Evolutionary conservation across 73 alveolate genomes (phyloP), one percentile per base, ranked within the genome.

Genomic region (Paramecium sexaurelia): DNA sequence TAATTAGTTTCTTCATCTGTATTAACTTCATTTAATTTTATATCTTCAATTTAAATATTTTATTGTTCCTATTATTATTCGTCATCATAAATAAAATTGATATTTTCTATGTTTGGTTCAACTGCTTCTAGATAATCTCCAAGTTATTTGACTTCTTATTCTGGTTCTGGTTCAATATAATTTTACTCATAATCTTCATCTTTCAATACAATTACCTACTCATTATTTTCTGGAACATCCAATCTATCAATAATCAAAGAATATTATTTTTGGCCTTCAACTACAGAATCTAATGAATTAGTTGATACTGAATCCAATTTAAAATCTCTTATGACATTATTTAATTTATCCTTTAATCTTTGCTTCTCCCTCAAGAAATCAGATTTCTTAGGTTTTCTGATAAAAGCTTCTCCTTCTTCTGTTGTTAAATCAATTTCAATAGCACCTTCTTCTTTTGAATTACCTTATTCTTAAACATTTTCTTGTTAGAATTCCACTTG

Each of bases 151-250:
- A 61, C 43, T 29, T 61, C 43, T 61, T 26, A 61, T 61, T 61
- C 47, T 26, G 39, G 27, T 26, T 26, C 20, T 61, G 39, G 43
- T 61, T 61, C 39, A 61, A 26, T 13, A 26, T 61, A 6, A 29
- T 5, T 32, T 61, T 61, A 61, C 26, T 61, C 39, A 61, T 61
- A 61, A 32, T 61, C 83, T 10, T 61, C 83, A 61, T 61, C 83
- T 29, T 61, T 61, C 39, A 61, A 32, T 1, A 61, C 45, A 61
- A 61, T 61, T 26, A 61, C 83, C 11, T 61, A 29, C 7, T 61
- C 83, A 61, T 61, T 61, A 61, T 61, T 61, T 61, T 61, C 83
- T 3, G 83, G 83, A 6, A 61, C 83, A 61, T 61, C 83, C 26
- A 61, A 61, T 61, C 83, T 24, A 32, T 61, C 83, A 61, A 61